These are phyloP conservation scores for Seiridium cupressi DNA, from an alignment of 2,329 filamentous ascomycete genomes.

Conservation along the genomic window DNA sequence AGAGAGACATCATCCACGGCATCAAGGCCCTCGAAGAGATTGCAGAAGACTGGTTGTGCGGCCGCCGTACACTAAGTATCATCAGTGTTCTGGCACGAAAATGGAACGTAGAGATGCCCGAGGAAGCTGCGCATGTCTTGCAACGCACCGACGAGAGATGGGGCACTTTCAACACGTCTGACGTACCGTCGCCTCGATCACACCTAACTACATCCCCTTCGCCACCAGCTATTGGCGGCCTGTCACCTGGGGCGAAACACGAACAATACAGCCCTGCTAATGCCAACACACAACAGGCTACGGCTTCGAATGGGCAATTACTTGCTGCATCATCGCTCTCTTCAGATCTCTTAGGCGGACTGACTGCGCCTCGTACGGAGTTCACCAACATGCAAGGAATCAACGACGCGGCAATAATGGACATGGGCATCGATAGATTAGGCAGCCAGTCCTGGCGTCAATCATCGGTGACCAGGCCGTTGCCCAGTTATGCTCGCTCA, in stretches of 20 bases:
- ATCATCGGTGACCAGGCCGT: constrained; percentile 18
- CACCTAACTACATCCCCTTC: constrained; percentile 21
- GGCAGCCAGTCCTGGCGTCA: constrained; percentile 22
- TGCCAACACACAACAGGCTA: constrained; percentile 28
- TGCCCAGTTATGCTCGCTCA: constrained; percentile 26
- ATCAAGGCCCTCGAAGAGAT: constrained; percentile 94
- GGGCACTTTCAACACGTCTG: constrained; percentile 65
- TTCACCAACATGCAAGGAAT: constrained; percentile 19
- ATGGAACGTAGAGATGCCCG: constrained; percentile 84
- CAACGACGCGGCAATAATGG: constrained; percentile 17
- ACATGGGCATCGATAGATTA: constrained; percentile 17
- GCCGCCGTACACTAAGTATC: constrained; percentile 79
- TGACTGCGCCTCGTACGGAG: constrained; percentile 19
- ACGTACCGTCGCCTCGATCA: constrained; percentile 54
- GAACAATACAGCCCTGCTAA: constrained; percentile 35
- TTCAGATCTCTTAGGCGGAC: constrained; percentile 23
- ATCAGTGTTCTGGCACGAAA: constrained; percentile 82
- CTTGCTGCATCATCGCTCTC: constrained; percentile 21
- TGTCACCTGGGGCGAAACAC: constrained; percentile 12
- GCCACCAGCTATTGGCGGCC: constrained; percentile 13
- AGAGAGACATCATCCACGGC: constrained; percentile 85
- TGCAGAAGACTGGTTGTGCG: constrained; percentile 90
- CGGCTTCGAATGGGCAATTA: constrained; percentile 22
- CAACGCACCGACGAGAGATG: constrained; percentile 77
- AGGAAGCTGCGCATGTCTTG: constrained; percentile 77